Evolutionary conservation across 1,284 basidiomycete species (phyloP).

Genomic region (Sporisorium reilianum): DNA sequence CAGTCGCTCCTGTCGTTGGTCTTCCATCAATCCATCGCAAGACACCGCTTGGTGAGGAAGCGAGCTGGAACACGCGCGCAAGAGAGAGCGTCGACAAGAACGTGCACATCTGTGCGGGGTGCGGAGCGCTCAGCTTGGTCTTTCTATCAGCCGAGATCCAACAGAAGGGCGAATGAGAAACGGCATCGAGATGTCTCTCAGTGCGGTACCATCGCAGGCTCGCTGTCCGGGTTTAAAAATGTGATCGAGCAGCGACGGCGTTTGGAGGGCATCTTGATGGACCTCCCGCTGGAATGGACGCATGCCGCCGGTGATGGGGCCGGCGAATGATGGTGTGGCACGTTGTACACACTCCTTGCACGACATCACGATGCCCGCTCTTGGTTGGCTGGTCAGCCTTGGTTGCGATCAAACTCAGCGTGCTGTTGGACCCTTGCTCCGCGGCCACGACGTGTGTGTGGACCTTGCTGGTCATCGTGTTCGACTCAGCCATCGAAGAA

Average conservation of each 20-base stretch:
- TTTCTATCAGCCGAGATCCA: background rate
- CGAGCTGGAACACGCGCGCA: background rate
- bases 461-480: slow-evolving; percentile 3
- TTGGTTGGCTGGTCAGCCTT: no score
- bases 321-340: background rate
- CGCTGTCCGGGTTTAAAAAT: background rate
- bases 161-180: no score
- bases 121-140: background rate
- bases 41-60: background rate
- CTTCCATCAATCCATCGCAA: background rate
- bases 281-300: background rate
- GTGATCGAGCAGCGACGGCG: slow-evolving; percentile 1
- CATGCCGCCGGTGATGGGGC: background rate
- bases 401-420: slow-evolving; percentile 8
- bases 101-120: background rate
- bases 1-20: background rate
- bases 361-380: no score
- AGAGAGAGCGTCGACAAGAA: background rate
- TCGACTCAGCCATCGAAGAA: slow-evolving; percentile 2
- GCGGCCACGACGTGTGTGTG: background rate
- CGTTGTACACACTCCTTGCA: no score
- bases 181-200: no score
- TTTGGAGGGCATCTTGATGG: background rate
- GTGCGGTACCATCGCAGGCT: background rate
- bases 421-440: background rate